Base-by-base conservation (phyloP, 257 asterid genomes). In the Nicotiana tabacum region DNA sequence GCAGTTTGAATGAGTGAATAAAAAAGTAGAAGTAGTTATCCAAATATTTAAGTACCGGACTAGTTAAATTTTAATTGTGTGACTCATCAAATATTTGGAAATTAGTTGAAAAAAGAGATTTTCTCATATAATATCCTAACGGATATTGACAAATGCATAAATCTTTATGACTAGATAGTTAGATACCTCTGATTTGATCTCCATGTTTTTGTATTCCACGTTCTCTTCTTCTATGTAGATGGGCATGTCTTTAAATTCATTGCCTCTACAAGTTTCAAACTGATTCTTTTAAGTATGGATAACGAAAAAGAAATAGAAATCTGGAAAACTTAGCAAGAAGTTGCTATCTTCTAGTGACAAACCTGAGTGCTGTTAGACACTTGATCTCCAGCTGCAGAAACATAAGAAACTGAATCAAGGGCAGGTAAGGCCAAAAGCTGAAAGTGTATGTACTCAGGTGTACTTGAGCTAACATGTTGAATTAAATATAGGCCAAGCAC, bases 331-430 rank as follows among this genome's bases (percentile, higher is more conserved):
- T 17, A 18, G 57, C 51, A 29, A 37, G 21, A 62, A 65, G 39
- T 18, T 30, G 9, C 33, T 6, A 29, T 32, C 30, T 6, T 66
- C 37, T 30, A 66, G 68, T 8, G 64, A 80, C 83, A 17, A 83
- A 88, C 92, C 91, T 90, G 83, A 72, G 70, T 37, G 92, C 88
- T 80, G 91, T 88, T 11, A 90, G 86, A 64, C 92, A 90, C 83
- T 66, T 85, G 62, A 90, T 89, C 83, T 90, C 91, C 84, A 88
- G 85, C 92, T 90, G 85, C 81, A 81, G 83, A 70, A 78, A 55
- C 55, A 68, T 58, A 81, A 53, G 48, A 85, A 62, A 43, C 9
- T 62, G 80, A 76, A 29, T 76, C 80, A 76, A 15, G 27, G 5
- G 35, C 4, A 76, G 27, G 17, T 48, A 51, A 76, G 9, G 27